Evolutionary conservation across 2,329 filamentous ascomycete genomes (phyloP), one percentile per base, ranked within the genome.

Genomic region (Byssoonygena ceratinophila): DNA sequence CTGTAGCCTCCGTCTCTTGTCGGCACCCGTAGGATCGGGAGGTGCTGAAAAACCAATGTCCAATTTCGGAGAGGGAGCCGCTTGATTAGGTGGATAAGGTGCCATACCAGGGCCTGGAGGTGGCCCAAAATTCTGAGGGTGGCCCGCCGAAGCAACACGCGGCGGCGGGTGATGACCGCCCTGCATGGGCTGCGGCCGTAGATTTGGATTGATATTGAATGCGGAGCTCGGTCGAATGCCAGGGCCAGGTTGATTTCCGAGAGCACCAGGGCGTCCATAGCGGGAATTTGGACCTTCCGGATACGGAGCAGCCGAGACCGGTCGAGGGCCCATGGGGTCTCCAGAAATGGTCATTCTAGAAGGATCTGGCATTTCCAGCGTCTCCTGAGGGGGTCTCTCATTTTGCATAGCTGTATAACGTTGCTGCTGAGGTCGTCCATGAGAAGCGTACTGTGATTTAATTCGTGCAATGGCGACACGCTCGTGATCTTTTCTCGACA

Each of bases 401-500:
- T 50, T 52, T 70, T 47, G 69, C 60, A 16, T 46, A 8, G 54
- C 43, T 12, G 53, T 52, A 43, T 59, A 59, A 25, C 52, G 53
- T 40, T 55, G 54, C 34, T 57, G 55, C 12, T 59, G 59, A 14
- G 59, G 62, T 23, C 67, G 65, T 49, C 66, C 66, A 48, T 83
- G 80, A 14, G 84, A 86, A 14, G 83, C 84, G 61, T 88, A 81
- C 58, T 84, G 81, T 2, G 82, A 88, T 68, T 85, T 94, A 73
- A 98, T 97, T 50, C 85, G 81, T 47, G 81, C 84, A 58, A 98
- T 81, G 0, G 92, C 90, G 39, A 94, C 84, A 52, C 89, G 87
- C 68, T 97, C 91, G 66, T 98, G 92, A 63, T 97, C 92, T 60
- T 84, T 80, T 71, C 90, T 90, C 1, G 88, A 94, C 44, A 97